Conservation (phyloP, 345 rosid genomes). For the Eucalyptus shirleyi region DNA sequence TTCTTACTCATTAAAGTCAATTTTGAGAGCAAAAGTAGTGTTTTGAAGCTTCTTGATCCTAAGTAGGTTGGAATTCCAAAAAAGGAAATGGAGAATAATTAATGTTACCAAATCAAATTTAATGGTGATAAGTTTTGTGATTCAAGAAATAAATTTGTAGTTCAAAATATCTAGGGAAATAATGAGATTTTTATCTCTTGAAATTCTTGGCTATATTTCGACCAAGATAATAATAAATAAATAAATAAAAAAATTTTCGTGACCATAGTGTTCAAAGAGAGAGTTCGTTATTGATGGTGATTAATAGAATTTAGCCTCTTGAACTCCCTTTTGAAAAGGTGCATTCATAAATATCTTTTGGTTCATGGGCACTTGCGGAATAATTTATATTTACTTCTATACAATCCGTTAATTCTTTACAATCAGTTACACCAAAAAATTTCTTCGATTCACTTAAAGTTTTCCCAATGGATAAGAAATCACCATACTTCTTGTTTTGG, state of each 20-base stretch:
- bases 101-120: neutral
- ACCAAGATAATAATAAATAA: too few species aligned
- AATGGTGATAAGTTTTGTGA: neutral
- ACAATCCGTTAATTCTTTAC: neutral
- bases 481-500: neutral
- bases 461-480: neutral
- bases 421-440: neutral
- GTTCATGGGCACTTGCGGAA: neutral
- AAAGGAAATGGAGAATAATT: neutral
- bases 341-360: neutral
- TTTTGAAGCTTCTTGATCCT: neutral
- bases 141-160: neutral
- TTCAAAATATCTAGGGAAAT: neutral
- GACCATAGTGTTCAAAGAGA: neutral
- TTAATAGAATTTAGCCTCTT: neutral
- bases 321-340: neutral
- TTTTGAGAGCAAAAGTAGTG: neutral
- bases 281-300: neutral
- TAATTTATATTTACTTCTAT: neutral
- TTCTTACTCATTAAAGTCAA: neutral
- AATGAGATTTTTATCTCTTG: neutral
- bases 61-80: neutral
- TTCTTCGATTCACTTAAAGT: neutral
- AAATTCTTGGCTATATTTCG: neutral
- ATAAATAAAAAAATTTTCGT: neutral